Evolutionary conservation across 2,329 filamentous ascomycete species (phyloP), one percentile per base, ranked within the genome.

Genomic region (Nemania sp.): DNA sequence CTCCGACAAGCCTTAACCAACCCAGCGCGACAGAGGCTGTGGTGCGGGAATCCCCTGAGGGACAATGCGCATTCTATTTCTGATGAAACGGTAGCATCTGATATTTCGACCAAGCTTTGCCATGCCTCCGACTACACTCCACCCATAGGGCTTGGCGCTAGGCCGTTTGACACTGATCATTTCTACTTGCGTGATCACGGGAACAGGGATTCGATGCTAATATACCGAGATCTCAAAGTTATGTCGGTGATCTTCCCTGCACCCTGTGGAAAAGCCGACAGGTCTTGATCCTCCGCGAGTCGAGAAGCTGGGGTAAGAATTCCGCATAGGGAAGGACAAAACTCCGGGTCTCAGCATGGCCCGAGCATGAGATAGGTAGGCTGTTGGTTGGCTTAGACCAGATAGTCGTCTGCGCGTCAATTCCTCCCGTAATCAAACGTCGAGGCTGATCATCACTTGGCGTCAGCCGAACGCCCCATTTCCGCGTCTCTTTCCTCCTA

Each of bases 371-470:
- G 24, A 8, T 6, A 22, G 24, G 5, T 20, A 45, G 56, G n/a
- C 64, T 41, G 53, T 55, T 53, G 38, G 53, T 55, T 53, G 53
- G 52, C 62, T 47, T 62, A 49, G 43, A 35, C 5, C 11, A 5
- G 11, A 35, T n/a, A 32, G 29, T 41, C 29, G 20, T n/a, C 38
- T 43, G 32, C 45, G 59, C 55, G 57, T 62, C 47, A 47, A 55
- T 52, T 15, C 54, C 38, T 43, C 61, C 64, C 57, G 59, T 51
- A 67, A 67, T 67, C 29, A 62, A 62, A 67, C 32, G 47, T 70
- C 64, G 58, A 70, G 71, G 70, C 72, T 73, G 70, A 70, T 70
- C 66, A 61, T 68, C 38, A 41, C 72, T 72, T 73, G 72, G 72
- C 71, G 41, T 58, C 65, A 66, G 65, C 60, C 51, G 56, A 68